phyloP scores from a whole-genome alignment of 2,329 filamentous ascomycete species.

The Eutypella sp. region DNA sequence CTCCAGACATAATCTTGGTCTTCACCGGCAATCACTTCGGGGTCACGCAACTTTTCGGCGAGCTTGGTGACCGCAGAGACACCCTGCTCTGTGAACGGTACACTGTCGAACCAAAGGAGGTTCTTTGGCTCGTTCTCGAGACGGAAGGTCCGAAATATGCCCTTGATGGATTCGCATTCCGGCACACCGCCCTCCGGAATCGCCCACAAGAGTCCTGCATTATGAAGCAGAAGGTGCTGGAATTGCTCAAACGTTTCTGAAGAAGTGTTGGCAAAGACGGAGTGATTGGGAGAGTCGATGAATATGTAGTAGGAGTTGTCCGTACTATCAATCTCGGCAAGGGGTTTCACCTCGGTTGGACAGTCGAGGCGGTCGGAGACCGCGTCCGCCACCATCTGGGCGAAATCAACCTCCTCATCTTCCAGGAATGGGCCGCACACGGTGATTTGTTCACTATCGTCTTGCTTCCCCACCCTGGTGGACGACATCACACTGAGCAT shows the following conservation, averaged over 20 bases:
- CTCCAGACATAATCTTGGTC: slow-evolving; percentile 13
- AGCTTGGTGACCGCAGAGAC: slow-evolving; percentile 7
- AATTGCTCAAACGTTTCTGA: slow-evolving; percentile 5
- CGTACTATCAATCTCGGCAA: slow-evolving; percentile 1
- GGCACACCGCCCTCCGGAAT: slow-evolving; percentile 4
- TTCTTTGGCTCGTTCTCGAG: slow-evolving; percentile 10
- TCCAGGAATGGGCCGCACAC: slow-evolving; percentile 9
- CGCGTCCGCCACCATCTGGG: slow-evolving; percentile 6
- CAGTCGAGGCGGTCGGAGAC: slow-evolving; percentile 3
- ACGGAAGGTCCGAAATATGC: slow-evolving; percentile 11
- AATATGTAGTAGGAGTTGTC: slow-evolving; percentile 7
- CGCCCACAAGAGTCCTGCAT: slow-evolving; percentile 8
- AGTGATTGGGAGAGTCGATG: slow-evolving; percentile 6
- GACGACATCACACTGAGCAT: slow-evolving; percentile 7
- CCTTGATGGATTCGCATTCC: slow-evolving; percentile 7
- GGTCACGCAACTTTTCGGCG: slow-evolving; percentile 7
- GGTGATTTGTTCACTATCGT: slow-evolving; percentile 1
- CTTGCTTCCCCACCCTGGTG: slow-evolving; percentile 7
- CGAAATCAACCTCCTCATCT: slow-evolving; percentile 6
- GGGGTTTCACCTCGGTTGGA: slow-evolving; percentile 3
- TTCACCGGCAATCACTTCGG: slow-evolving; percentile 3
- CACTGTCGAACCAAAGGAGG: slow-evolving; percentile 9
- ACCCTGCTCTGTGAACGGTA: slow-evolving; percentile 3
- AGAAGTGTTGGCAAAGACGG: slow-evolving; percentile 2
- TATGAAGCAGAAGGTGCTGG: slow-evolving; percentile 5